Evolutionary conservation across 78 protist species (phyloP).

Genomic region (Dictyostelium brefeldianum): DNA sequence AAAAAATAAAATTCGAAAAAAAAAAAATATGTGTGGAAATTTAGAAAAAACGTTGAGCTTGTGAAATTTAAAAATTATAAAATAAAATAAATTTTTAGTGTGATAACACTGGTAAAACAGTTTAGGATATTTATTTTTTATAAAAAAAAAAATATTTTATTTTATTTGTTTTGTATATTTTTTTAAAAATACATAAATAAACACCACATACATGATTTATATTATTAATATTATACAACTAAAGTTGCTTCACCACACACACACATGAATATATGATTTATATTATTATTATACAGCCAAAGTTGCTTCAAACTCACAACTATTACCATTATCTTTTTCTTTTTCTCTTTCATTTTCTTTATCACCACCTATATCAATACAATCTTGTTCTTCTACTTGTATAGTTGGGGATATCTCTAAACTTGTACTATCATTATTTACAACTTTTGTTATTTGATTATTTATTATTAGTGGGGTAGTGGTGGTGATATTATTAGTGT

Average conservation of each 20-base stretch:
- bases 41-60: too few relatives aligned
- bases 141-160: too few relatives aligned
- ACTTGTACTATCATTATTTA: neutral
- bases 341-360: neutral
- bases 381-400: neutral
- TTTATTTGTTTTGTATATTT: neutral
- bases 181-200: too few relatives aligned
- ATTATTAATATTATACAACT: too few relatives aligned
- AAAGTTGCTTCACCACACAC: too few relatives aligned
- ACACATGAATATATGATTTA: too few relatives aligned
- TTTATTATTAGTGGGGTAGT: neutral
- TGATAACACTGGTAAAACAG: too few relatives aligned
- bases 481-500: neutral
- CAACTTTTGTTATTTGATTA: neutral
- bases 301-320: slow-evolving; percentile 14
- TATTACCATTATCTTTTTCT: neutral
- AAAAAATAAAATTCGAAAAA: neutral
- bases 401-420: neutral
- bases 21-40: neutral
- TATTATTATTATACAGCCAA: neutral
- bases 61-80: too few relatives aligned
- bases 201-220: too few relatives aligned
- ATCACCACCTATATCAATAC: neutral
- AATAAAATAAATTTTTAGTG: too few relatives aligned
- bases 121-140: too few relatives aligned